Base-by-base conservation (phyloP, 2,329 filamentous ascomycete genomes). In the Shiraia bambusicola region DNA sequence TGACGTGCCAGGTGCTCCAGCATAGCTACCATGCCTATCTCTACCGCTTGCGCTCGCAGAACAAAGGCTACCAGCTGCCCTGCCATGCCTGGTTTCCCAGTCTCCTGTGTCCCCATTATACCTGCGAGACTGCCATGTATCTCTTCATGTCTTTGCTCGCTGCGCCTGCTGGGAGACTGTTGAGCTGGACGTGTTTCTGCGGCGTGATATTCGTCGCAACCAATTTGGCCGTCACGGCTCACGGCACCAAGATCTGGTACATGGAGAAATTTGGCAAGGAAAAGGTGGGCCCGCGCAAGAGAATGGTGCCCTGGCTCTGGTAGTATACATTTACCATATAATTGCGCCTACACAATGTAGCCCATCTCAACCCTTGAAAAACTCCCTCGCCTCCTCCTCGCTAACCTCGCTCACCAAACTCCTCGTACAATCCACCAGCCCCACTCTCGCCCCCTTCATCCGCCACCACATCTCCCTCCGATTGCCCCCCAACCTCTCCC, bases 31-130 rank as follows among this genome's bases (percentile, higher is more conserved):
- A 77, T 53, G 66, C 61, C 19, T 73, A 77, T 55, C 66, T 77
- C 25, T 69, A 69, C 32, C 67, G 63, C 9, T 58, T 76, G 63
- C 61, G 66, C 26, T 54, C 52, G 11, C 49, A 60, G 40, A 56
- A 58, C 33, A 53, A 61, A 17, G 92, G 90, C 62, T 97, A 98
- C 69, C 87, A 86, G 9, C 76, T 97, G 16, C 92, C 92, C 0
- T 73, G 78, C 2, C 78, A 86, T 45, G 83, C 84, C 2, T 71
- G 86, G 42, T 98, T 97, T 67, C 74, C 75, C 31, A 74, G 76
- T 42, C 69, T 94, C 15, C 71, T 96, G 28, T 94, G 87, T 56
- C 90, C 93, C 13, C 93, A 98, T 70, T 98, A 97, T 69, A 87
- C 87, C 3, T 88, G 86, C 59, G 93, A 97, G 71, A 91, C 88